phyloP scores from a whole-genome alignment of 2,329 filamentous ascomycete genomes.

The Botrytis pseudocinerea region DNA sequence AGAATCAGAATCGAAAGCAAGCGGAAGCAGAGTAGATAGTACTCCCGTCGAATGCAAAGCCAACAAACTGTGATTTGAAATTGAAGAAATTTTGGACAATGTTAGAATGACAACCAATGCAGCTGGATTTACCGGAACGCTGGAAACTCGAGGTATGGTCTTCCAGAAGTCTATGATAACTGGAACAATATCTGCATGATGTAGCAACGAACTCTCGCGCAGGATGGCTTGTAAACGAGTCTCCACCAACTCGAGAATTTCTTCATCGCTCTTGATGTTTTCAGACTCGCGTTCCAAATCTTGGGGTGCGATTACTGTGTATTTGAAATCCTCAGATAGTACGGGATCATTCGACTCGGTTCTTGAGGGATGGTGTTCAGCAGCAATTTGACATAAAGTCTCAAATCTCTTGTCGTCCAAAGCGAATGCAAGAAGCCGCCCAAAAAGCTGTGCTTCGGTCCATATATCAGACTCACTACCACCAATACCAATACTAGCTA shows the following conservation, averaged over 20 bases:
- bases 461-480: slow-evolving; percentile 67
- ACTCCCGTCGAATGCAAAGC: slow-evolving; percentile 73
- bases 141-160: slow-evolving; percentile 54
- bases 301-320: not conserved
- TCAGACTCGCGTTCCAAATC: slow-evolving; percentile 8
- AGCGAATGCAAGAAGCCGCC: slow-evolving; percentile 77
- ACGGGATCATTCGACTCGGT: slow-evolving; percentile 9
- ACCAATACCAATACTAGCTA: slow-evolving; percentile 66
- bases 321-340: not conserved
- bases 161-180: slow-evolving; percentile 65
- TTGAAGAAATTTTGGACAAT: slow-evolving; percentile 49
- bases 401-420: slow-evolving; percentile 75
- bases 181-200: slow-evolving; percentile 63
- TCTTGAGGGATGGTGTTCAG: slow-evolving; percentile 39
- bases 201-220: slow-evolving; percentile 52
- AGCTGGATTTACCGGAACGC: slow-evolving; percentile 50
- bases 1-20: slow-evolving; percentile 57
- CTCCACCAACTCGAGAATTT: slow-evolving; percentile 36
- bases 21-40: slow-evolving; percentile 63
- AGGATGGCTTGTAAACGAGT: slow-evolving; percentile 51
- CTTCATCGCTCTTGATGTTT: slow-evolving; percentile 30
- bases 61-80: slow-evolving; percentile 70
- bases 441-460: slow-evolving; percentile 74
- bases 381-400: slow-evolving; percentile 60
- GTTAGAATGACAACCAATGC: slow-evolving; percentile 61